phyloP scores from a whole-genome alignment of 768 basidiomycete species.

The Candolleomyces aberdarensis region DNA sequence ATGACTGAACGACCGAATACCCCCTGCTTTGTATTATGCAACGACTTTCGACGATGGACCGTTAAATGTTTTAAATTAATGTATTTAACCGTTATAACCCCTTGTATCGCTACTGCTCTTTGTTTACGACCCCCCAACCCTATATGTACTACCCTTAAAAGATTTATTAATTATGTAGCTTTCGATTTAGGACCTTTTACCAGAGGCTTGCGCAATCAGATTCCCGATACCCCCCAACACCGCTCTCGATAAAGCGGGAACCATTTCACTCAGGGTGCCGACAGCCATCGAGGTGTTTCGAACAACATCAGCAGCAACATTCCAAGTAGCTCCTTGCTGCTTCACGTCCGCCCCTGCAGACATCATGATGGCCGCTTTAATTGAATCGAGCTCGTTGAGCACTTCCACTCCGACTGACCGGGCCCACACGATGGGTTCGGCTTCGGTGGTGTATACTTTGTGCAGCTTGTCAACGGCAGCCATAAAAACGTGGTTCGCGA shows the following conservation, averaged over 20 bases:
- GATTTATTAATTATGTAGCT: neutral
- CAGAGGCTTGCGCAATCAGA: slow-evolving; percentile 11
- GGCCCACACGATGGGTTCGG: slow-evolving; percentile 76
- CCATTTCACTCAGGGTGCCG: slow-evolving; percentile 26
- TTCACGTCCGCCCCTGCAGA: slow-evolving; percentile 52
- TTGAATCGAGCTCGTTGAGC: slow-evolving; percentile 78
- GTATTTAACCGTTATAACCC: no score
- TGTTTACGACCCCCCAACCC: neutral
- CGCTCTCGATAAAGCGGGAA: slow-evolving; percentile 23
- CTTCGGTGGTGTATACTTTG: slow-evolving; percentile 73
- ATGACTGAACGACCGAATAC: no score
- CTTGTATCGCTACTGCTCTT: neutral
- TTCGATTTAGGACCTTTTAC: neutral
- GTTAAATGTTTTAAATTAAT: no score
- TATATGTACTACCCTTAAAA: neutral
- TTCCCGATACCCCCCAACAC: slow-evolving; percentile 27
- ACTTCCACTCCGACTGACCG: slow-evolving; percentile 88
- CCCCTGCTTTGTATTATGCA: no score
- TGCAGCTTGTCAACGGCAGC: slow-evolving; percentile 86
- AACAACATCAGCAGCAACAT: slow-evolving; percentile 40
- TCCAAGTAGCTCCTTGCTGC: slow-evolving; percentile 25
- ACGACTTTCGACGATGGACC: no score
- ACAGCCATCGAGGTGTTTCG: slow-evolving; percentile 38
- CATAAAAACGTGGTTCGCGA: slow-evolving; percentile 84
- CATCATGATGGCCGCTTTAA: slow-evolving; percentile 86